Evolutionary conservation across 2,329 filamentous ascomycete genomes (phyloP), one percentile per base, ranked within the genome.

Genomic region (Paracoccidioides lutzii): DNA sequence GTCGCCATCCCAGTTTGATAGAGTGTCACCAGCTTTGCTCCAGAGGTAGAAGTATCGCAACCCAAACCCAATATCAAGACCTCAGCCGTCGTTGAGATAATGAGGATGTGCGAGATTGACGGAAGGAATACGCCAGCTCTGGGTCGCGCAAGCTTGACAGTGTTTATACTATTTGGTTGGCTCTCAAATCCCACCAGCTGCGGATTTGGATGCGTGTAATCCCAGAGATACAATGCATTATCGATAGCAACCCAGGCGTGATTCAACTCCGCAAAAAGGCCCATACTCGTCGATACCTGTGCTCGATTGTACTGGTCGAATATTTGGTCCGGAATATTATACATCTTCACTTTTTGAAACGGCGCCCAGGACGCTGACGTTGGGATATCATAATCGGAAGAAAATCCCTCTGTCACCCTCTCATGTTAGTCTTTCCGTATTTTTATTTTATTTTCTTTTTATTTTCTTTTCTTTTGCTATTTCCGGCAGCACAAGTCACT

Each of bases 171-270:
- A 68, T 94, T 84, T 5, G 83, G 78, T 69, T 91, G 87, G 63
- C 95, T 90, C 68, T 97, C 91, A 65, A 88, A 96, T 15, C 91
- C 91, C 61, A 95, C 86, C 44, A 96, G 78, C 67, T 95, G 88
- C 4, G 91, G 89, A 62, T 91, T 88, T n/a, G 88, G 83, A 67
- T 89, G 81, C 5, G 90, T 95, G 70, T 96, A 98, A 72, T 98
- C 91, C 94, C 94, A 98, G 14, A 98, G 78, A 68, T 96, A 98
- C 46, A 98, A 78, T 59, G 88, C 88, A 73, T 95, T 96, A 74
- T 98, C 93, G 67, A 98, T 93, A 30, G 88, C 83, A 55, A 95
- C 87, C 87, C 90, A 98, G 35, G 91, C 93, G 71, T 97, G 90
- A 65, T 91, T 90, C 65, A 98, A 80, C 71, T 94, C 88, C 15